Percentiles rank a stretch among this genome's conserved stretches.
phyloP scores from a whole-genome alignment of 345 rosid genomes.

The Lepidium africanum region DNA sequence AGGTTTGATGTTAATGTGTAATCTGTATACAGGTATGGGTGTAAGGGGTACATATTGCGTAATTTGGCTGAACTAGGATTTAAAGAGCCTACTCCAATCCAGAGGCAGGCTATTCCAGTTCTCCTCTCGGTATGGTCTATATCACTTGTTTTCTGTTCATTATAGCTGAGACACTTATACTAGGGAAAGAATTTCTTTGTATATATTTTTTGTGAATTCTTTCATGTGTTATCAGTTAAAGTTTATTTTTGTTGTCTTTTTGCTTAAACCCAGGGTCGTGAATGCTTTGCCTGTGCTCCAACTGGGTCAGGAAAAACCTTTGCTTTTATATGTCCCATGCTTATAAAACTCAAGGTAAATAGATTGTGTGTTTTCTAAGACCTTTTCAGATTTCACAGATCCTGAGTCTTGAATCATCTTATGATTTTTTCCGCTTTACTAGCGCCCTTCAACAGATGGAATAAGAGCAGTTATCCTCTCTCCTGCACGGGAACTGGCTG shows the following conservation, averaged over 20 bases:
- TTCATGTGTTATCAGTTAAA: not conserved
- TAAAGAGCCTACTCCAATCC: conserved; percentile 95
- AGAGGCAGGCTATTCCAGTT: conserved; percentile 91
- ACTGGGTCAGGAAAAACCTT: conserved; percentile 96
- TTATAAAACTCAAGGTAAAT: conserved; percentile 86
- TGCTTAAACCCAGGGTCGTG: conserved; percentile 54
- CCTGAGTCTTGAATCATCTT: conserved; percentile 12
- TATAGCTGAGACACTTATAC: not conserved
- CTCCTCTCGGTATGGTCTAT: conserved; percentile 67
- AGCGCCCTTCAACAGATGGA: conserved; percentile 62
- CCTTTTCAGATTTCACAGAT: not conserved
- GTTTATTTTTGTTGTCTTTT: not conserved
- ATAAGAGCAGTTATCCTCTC: conserved; percentile 79
- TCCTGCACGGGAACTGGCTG: conserved; percentile 86
- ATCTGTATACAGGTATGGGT: conserved; percentile 47
- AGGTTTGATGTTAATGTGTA: not conserved
- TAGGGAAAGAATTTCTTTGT: not conserved
- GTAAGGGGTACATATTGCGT: conserved; percentile 49
- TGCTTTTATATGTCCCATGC: conserved; percentile 89
- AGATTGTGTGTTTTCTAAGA: not conserved
- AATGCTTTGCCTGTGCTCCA: conserved; percentile 96
- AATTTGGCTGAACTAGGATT: conserved; percentile 78
- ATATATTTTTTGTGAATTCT: not conserved
- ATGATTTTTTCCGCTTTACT: not conserved
- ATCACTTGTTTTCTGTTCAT: not conserved